Conservation (phyloP, 768 basidiomycete genomes). For the Tulasnella sp. region DNA sequence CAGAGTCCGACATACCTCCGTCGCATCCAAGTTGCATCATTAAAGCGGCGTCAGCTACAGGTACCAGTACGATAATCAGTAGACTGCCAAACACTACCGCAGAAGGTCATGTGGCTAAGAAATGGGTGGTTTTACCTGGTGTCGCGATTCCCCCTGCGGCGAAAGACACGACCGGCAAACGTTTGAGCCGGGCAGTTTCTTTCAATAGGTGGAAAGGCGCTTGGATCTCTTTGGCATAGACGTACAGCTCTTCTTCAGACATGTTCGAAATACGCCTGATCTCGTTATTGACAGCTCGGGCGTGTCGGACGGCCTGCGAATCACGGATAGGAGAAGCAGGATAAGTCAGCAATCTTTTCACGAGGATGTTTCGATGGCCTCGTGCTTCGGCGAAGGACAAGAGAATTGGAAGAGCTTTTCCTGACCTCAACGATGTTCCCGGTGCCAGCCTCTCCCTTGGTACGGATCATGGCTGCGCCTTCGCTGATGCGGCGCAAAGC, state of each 20-base stretch:
- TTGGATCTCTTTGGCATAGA: conserved; percentile 81
- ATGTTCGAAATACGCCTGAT: conserved; percentile 79
- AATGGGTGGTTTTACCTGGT: conserved; percentile 46
- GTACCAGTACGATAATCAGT: background rate
- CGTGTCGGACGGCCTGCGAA: conserved; percentile 75
- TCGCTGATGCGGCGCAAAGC: conserved; percentile 93
- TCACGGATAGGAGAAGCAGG: background rate
- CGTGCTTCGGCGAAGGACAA: background rate
- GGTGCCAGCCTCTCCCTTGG: conserved; percentile 87
- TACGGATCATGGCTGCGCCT: conserved; percentile 96
- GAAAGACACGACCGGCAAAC: conserved; percentile 92
- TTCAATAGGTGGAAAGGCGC: conserved; percentile 94
- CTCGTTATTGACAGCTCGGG: conserved; percentile 68
- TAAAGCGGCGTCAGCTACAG: conserved; percentile 79
- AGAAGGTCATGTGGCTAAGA: background rate
- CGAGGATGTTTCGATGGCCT: background rate
- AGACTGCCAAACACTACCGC: background rate
- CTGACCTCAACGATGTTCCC: conserved; percentile 71
- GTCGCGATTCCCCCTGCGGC: conserved; percentile 91
- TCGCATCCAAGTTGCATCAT: conserved; percentile 99
- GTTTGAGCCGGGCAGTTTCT: conserved; percentile 87
- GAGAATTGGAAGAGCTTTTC: background rate
- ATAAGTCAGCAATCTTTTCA: background rate
- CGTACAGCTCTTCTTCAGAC: conserved; percentile 91
- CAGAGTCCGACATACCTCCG: conserved; percentile 51